phyloP scores from a whole-genome alignment of 1,139 yeast species.

The Candida dubliniensis region DNA sequence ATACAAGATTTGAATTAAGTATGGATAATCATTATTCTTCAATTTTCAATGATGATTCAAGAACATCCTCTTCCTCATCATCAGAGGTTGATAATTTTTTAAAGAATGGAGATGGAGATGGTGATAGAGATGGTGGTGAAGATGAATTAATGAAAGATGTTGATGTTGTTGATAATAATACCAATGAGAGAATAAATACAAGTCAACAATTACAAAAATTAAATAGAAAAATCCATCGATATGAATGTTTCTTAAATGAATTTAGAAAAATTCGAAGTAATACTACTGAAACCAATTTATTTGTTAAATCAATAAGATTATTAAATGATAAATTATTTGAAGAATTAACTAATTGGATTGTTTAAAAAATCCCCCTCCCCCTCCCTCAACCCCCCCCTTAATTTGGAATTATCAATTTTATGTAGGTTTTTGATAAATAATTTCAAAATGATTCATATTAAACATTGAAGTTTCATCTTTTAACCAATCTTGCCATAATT shows the following conservation, averaged over 20 bases:
- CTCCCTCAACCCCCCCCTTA: no score
- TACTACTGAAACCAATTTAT: constrained; percentile 6
- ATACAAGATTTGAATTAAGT: constrained; percentile 8
- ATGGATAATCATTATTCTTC: constrained; percentile 18
- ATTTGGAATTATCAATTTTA: constrained; percentile 5
- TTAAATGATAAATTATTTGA: constrained; percentile 15
- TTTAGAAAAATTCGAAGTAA: constrained; percentile 9
- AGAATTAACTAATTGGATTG: constrained; percentile 11
- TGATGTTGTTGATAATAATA: constrained; percentile 14
- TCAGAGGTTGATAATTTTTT: constrained; percentile 7
- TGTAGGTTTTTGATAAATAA: constrained; percentile 15
- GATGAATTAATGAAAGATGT: constrained; percentile 16
- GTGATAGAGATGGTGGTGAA: constrained; percentile 13
- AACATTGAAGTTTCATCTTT: constrained; percentile 17
- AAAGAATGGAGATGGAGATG: constrained; percentile 10
- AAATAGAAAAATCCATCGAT: background rate
- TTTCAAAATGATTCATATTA: constrained; percentile 18
- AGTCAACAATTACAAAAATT: constrained; percentile 9
- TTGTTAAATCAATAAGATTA: constrained; percentile 11
- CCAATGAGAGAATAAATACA: constrained; percentile 13
- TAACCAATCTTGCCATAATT: constrained; percentile 18
- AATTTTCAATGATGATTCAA: constrained; percentile 15
- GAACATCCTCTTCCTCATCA: background rate
- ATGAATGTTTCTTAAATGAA: constrained; percentile 11
- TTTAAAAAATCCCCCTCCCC: no score